These are phyloP conservation scores for Jimgerdemannia flammicorona DNA, from an alignment of 192 early-diverging fungal species.

Conservation along the genomic window DNA sequence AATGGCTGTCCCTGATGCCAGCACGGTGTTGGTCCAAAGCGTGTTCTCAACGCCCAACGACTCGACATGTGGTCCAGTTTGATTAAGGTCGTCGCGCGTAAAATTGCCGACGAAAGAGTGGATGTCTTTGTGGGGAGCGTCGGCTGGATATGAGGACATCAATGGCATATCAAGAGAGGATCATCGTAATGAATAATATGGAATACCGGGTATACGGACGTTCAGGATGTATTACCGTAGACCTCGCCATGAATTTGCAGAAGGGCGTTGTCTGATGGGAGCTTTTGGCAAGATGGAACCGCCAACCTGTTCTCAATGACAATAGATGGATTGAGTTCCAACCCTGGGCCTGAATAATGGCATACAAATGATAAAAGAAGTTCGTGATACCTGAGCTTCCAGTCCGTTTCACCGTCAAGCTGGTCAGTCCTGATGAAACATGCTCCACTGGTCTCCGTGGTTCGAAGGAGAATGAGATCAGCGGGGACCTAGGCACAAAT, in stretches of 20 bases:
- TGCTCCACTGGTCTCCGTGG: slow-evolving; percentile 76
- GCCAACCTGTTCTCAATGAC: slow-evolving; percentile 48
- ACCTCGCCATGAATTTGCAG: slow-evolving; percentile 63
- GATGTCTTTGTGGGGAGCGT: slow-evolving; percentile 91
- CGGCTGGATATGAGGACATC: slow-evolving; percentile 44
- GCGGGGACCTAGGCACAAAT: slow-evolving; percentile 63
- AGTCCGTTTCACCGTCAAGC: slow-evolving; percentile 96
- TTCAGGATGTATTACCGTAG: slow-evolving; percentile 48
- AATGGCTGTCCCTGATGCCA: slow-evolving; percentile 86
- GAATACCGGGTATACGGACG: not conserved
- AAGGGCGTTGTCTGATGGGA: slow-evolving; percentile 55
- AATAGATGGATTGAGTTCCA: slow-evolving; percentile 6
- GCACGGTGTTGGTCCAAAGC: slow-evolving; percentile 92
- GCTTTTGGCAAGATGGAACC: slow-evolving; percentile 74
- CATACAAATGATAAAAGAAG: slow-evolving; percentile 6
- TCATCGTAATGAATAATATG: not conserved
- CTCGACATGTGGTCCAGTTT: slow-evolving; percentile 44
- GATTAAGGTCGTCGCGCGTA: slow-evolving; percentile 22
- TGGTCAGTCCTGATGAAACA: slow-evolving; percentile 98
- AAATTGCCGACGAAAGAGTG: slow-evolving; percentile 86
- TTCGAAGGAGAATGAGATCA: slow-evolving; percentile 84
- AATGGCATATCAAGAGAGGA: not conserved
- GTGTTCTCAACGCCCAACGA: slow-evolving; percentile 86
- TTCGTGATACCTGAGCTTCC: slow-evolving; percentile 69
- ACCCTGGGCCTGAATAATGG: not conserved